These are phyloP conservation scores for Alternaria hordeiaustralica DNA, from an alignment of 2,329 filamentous ascomycete species.

Conservation along the genomic window DNA sequence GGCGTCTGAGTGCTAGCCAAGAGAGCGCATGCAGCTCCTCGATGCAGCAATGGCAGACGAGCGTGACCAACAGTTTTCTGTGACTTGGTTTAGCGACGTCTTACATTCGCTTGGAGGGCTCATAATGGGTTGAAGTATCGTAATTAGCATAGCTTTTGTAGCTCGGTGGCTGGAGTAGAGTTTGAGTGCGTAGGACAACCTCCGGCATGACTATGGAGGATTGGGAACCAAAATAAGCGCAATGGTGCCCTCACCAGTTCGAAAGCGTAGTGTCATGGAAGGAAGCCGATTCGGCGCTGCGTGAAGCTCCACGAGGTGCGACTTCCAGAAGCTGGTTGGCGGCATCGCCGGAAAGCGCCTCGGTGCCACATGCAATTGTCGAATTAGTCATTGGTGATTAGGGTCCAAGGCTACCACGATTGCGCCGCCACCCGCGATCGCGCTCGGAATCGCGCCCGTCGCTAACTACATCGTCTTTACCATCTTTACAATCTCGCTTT, in stretches of 20 bases:
- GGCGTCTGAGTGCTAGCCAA: constrained; percentile 24
- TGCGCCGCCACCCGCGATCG: not conserved
- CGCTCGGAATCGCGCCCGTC: not conserved
- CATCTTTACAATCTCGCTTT: not conserved
- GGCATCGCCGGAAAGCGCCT: not conserved
- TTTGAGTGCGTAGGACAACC: not conserved
- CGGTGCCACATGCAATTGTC: not conserved
- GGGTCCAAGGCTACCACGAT: not conserved
- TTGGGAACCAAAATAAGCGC: not conserved
- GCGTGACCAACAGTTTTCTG: constrained; percentile 7
- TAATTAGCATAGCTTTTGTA: not conserved
- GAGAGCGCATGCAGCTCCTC: constrained; percentile 35
- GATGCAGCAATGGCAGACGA: constrained; percentile 36
- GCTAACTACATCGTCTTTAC: not conserved
- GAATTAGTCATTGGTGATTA: not conserved
- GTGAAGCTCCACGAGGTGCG: not conserved
- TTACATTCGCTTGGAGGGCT: not conserved
- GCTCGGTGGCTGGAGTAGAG: not conserved
- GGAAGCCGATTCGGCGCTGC: not conserved
- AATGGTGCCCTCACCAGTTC: not conserved
- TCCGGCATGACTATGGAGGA: not conserved
- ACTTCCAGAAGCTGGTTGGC: not conserved
- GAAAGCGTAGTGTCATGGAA: not conserved
- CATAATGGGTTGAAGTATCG: not conserved
- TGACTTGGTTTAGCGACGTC: not conserved